These are phyloP conservation scores for Periglandula ipomoeae DNA, from an alignment of 2,329 filamentous ascomycete genomes.

Conservation along the genomic window DNA sequence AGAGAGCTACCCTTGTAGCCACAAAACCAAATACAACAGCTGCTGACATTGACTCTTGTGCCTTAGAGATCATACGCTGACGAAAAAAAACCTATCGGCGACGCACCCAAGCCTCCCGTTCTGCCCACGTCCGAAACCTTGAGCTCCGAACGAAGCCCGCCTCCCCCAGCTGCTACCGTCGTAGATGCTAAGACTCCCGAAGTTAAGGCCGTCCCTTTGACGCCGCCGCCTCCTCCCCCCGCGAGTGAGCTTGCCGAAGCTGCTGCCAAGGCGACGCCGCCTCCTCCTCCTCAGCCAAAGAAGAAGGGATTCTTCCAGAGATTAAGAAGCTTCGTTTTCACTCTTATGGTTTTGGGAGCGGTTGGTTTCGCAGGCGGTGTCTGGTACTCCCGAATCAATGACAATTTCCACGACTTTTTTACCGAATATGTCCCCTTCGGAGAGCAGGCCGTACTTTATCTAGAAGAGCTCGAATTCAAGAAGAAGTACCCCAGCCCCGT, in stretches of 20 bases:
- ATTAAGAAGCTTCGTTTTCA: slow-evolving; percentile 68
- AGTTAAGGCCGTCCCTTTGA: slow-evolving; percentile 23
- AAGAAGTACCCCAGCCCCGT: slow-evolving; percentile 60
- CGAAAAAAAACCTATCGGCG: slow-evolving; percentile 40
- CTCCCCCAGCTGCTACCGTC: slow-evolving; percentile 27
- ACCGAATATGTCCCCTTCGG: slow-evolving; percentile 93
- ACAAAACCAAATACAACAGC: neutral
- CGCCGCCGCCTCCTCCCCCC: slow-evolving; percentile 14
- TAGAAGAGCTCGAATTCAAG: slow-evolving; percentile 90
- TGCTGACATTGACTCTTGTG: neutral
- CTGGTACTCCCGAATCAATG: slow-evolving; percentile 85
- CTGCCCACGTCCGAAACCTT: slow-evolving; percentile 45
- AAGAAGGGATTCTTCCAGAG: slow-evolving; percentile 61
- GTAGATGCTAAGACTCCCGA: slow-evolving; percentile 8
- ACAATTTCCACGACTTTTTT: slow-evolving; percentile 99
- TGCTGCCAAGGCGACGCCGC: slow-evolving; percentile 13
- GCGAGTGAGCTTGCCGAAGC: neutral
- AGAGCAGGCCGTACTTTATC: slow-evolving; percentile 88
- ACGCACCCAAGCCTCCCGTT: slow-evolving; percentile 39
- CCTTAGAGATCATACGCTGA: slow-evolving; percentile 50
- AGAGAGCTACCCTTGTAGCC: neutral
- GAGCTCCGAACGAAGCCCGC: slow-evolving; percentile 36
- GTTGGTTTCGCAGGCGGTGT: slow-evolving; percentile 80
- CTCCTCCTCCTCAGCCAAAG: slow-evolving; percentile 29
- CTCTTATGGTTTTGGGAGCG: slow-evolving; percentile 65